Percentiles rank a stretch among this genome's conserved stretches.
phyloP scores from a whole-genome alignment of 345 rosid species.

The Bruguiera gymnorhiza region DNA sequence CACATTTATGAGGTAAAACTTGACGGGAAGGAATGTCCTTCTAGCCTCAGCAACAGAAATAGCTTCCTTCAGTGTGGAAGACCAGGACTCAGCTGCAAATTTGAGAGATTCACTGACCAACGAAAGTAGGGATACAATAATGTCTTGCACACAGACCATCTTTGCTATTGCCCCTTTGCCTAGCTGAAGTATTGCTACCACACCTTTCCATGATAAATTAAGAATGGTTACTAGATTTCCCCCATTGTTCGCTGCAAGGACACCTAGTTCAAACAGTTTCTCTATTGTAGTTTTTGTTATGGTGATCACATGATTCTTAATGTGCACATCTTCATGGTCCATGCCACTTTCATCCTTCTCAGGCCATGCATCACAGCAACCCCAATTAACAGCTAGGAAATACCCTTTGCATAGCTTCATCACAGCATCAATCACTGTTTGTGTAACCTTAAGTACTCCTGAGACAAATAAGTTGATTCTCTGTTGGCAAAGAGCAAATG shows the following conservation, averaged over 20 bases:
- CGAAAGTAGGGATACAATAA: slow-evolving; percentile 55
- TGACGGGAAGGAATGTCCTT: slow-evolving; percentile 79
- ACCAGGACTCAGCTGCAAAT: slow-evolving; percentile 74
- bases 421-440: slow-evolving; percentile 49
- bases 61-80: slow-evolving; percentile 47
- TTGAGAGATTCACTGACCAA: slow-evolving; percentile 57
- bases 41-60: slow-evolving; percentile 72
- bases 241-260: slow-evolving; percentile 73
- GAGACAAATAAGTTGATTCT: slow-evolving; percentile 48
- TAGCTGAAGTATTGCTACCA: slow-evolving; percentile 72
- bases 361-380: slow-evolving; percentile 26
- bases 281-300: slow-evolving; percentile 46
- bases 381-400: slow-evolving; percentile 38
- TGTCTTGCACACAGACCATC: slow-evolving; percentile 57
- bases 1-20: slow-evolving; percentile 81
- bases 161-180: slow-evolving; percentile 47
- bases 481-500: slow-evolving; percentile 36
- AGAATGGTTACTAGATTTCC: slow-evolving; percentile 84
- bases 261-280: slow-evolving; percentile 64
- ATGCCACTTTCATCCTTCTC: slow-evolving; percentile 25
- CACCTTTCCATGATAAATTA: slow-evolving; percentile 92
- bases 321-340: slow-evolving; percentile 29
- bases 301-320: slow-evolving; percentile 38
- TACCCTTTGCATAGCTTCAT: slow-evolving; percentile 62
- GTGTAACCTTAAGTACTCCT: slow-evolving; percentile 61